Base-by-base conservation (phyloP, 352 stramenopile species). In the Phytopythium ostracodes region DNA sequence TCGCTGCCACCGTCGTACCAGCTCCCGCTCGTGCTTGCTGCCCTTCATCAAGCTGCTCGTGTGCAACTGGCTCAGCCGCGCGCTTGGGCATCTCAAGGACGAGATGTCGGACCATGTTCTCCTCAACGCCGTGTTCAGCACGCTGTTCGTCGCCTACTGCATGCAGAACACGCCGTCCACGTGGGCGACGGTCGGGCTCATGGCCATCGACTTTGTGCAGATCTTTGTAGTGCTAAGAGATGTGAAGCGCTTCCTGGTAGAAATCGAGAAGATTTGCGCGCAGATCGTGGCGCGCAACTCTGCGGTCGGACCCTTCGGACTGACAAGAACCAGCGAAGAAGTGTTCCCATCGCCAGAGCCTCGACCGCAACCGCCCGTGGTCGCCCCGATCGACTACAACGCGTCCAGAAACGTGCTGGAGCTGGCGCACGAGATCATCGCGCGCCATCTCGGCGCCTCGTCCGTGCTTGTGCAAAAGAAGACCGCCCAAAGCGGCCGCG, bases 61-160 rank as follows among this genome's bases (percentile, higher is more conserved):
- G 53, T 31, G 64, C 12, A 74, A 74, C 43, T 58, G 70, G 12
- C 65, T 71, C 40, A 47, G 44, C 0, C 35, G 59, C 1, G 64
- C 64, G 11, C 60, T 66, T 2, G 64, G 64, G n/a, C 67, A 71
- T 12, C 17, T 68, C 6, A 62, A 56, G 18, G 64, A 74, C 38
- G 64, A 74, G 25, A 63, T 68, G 56, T 62, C 64, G 0, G 64
- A 68, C 44, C 49, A 70, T 2, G 53, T 74, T 10, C 50, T 66
- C 9, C 67, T 68, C 44, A 74, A 74, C 25, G 56, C 52, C 20
- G 67, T 71, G 0, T 74, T 68, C 53, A 74, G 67, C 33, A 44
- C 64, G 17, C 38, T 71, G 8, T 74, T 74, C 20, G 46, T 71
- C 6, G 66, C 67, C 0, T 74, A 68, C 57, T 66, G 67, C 17